Evolutionary conservation across 768 basidiomycete species (phyloP).

Genomic region (Suillus cothurnatus): DNA sequence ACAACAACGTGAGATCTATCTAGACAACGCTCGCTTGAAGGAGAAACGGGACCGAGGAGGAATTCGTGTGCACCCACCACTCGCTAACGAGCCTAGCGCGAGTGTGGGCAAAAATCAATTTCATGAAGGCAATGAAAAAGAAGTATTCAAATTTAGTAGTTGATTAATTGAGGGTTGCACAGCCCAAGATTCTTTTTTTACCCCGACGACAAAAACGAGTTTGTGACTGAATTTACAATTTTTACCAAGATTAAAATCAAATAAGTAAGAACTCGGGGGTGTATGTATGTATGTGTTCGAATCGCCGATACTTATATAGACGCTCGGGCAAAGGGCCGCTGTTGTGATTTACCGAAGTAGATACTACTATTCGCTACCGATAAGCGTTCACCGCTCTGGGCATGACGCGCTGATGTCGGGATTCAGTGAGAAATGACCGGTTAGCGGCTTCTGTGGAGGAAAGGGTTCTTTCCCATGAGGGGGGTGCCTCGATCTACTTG

Average conservation of each 20-base stretch:
- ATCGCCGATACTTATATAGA: neutral
- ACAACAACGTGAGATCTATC: constrained; percentile 11
- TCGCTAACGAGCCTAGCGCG: neutral
- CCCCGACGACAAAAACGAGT: neutral
- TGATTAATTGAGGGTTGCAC: constrained; percentile 17
- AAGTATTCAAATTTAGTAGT: constrained; percentile 13
- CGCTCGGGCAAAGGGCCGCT: constrained; percentile 6
- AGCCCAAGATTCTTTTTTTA: constrained; percentile 13
- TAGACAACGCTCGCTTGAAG: neutral
- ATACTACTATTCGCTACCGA: constrained; percentile 40
- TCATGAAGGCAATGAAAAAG: constrained; percentile 11
- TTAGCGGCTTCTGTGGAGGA: constrained; percentile 20
- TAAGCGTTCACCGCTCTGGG: constrained; percentile 27
- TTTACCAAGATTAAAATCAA: neutral
- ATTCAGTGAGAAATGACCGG: constrained; percentile 28
- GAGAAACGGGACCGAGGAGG: constrained; percentile 19
- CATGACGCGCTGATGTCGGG: constrained; percentile 9
- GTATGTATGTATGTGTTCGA: no score
- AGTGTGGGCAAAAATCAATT: neutral
- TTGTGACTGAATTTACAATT: neutral
- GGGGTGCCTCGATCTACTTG: constrained; percentile 12
- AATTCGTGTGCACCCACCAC: neutral
- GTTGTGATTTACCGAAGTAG: neutral
- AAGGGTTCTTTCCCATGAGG: constrained; percentile 28
- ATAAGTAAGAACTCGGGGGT: neutral